Evolutionary conservation across 495 filamentous ascomycete species (phyloP).

Genomic region (Neurospora tetrasperma): DNA sequence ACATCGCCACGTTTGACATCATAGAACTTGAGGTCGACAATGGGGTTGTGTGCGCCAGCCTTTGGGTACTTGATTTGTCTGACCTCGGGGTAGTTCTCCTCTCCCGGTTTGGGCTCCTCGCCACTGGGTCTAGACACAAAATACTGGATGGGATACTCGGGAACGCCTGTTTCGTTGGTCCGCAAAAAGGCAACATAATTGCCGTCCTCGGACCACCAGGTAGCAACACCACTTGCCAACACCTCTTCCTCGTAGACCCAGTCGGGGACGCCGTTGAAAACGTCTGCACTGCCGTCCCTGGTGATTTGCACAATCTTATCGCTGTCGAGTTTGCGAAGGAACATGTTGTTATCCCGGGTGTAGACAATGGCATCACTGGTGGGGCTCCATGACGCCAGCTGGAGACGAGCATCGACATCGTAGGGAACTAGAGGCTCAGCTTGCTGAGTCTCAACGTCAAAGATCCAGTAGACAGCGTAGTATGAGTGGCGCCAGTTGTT

Average conservation of each 20-base stretch:
- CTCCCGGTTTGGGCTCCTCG: slow-evolving; percentile 53
- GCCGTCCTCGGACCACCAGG: slow-evolving; percentile 90
- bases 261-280: slow-evolving; percentile 96
- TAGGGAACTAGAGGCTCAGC: slow-evolving; percentile 68
- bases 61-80: slow-evolving; percentile 95
- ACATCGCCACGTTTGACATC: slow-evolving; percentile 70
- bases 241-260: slow-evolving; percentile 99
- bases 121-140: slow-evolving; percentile 84
- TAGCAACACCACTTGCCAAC: slow-evolving; percentile 65
- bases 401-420: slow-evolving; percentile 55
- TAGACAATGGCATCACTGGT: slow-evolving; percentile 75
- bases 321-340: slow-evolving; percentile 54
- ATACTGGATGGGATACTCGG: slow-evolving; percentile 90
- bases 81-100: slow-evolving; percentile 86
- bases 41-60: slow-evolving; percentile 84
- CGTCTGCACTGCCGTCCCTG: slow-evolving; percentile 69
- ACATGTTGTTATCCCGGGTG: slow-evolving; percentile 82
- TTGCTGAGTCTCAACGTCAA: slow-evolving; percentile 76
- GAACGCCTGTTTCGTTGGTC: slow-evolving; percentile 85
- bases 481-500: slow-evolving; percentile 86
- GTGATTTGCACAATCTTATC: slow-evolving; percentile 61
- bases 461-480: slow-evolving; percentile 80
- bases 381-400: slow-evolving; percentile 87
- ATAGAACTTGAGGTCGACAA: slow-evolving; percentile 80
- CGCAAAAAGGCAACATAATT: slow-evolving; percentile 81